Base-by-base conservation (phyloP, 495 filamentous ascomycete genomes). In the Penicillium egyptiacum region DNA sequence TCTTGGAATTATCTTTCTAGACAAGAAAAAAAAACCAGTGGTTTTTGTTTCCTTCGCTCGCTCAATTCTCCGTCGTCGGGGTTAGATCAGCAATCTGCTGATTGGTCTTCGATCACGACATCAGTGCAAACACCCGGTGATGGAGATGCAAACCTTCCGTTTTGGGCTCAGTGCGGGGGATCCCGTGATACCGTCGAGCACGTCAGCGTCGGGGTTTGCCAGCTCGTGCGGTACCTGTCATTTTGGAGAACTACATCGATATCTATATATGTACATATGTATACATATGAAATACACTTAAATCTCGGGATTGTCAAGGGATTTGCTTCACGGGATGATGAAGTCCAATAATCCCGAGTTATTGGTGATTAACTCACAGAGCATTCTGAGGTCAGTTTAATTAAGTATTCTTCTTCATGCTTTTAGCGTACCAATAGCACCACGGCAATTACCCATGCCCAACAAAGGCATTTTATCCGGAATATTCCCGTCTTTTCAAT, bases 101-200 rank as follows among this genome's bases (percentile, higher is more conserved):
- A 78, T 79, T 79, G 76, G 75, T 53, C 44, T 47, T 35, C 65
- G 76, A 79, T 77, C 75, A 78, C 76, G 76, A 78, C 75, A 79
- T 79, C 75, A 71, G 69, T 75, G 72, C 70, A 72, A 75, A 75
- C 67, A 50, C 11, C 16, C 31, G 26, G 12, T 31, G 28, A 41
- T 48, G 37, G 14, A 0, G 12, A 50, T 70, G 68, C 75, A 77
- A 76, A 75, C 72, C 55, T 61, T 19, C 72, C 62, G 4, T 5
- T 60, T 74, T 51, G 35, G 62, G 64, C 14, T 45, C 26, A 61
- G 66, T 65, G 68, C 64, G 68, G 67, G 62, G 58, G 56, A 59
- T 67, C 72, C 64, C 68, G 72, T 75, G 73, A 75, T 65, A 31
- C 14, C 11, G 14, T 39, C 59, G 68, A 74, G 70, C 69, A 71